These are phyloP conservation scores for Paramecium tetraurelia DNA, from an alignment of 73 alveolate genomes.

Conservation along the genomic window DNA sequence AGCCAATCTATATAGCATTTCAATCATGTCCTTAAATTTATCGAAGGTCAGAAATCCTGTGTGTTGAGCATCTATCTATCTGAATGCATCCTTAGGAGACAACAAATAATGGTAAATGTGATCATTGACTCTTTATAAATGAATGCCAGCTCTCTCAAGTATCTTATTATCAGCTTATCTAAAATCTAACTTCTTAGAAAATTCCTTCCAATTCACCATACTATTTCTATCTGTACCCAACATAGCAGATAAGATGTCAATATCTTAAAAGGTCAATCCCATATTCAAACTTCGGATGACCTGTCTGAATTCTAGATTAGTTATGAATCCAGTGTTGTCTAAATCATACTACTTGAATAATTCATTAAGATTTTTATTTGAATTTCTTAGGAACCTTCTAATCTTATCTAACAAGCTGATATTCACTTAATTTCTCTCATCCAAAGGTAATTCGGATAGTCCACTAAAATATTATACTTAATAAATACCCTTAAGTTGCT, in stretches of 20 bases:
- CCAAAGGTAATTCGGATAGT: slow-evolving; percentile 1
- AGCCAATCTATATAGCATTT: slow-evolving; percentile 73
- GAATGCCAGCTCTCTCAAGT: slow-evolving; percentile 71
- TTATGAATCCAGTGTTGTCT: slow-evolving; percentile 75
- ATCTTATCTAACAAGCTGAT: slow-evolving; percentile 54
- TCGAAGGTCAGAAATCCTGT: slow-evolving; percentile 71
- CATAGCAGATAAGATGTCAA: slow-evolving; percentile 69
- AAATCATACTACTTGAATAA: slow-evolving; percentile 71
- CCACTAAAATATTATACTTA: background rate
- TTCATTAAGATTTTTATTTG: slow-evolving; percentile 57
- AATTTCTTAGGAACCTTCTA: slow-evolving; percentile 66
- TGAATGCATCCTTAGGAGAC: slow-evolving; percentile 89
- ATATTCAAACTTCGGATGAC: slow-evolving; percentile 78
- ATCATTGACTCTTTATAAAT: slow-evolving; percentile 77
- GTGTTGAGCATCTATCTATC: slow-evolving; percentile 69
- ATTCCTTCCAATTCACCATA: slow-evolving; percentile 80
- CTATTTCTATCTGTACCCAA: slow-evolving; percentile 77
- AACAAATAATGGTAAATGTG: slow-evolving; percentile 77
- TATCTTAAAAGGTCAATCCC: slow-evolving; percentile 79
- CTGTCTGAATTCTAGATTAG: slow-evolving; percentile 81
- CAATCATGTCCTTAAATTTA: slow-evolving; percentile 71
- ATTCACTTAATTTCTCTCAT: slow-evolving; percentile 5
- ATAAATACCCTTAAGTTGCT: background rate
- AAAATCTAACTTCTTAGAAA: slow-evolving; percentile 68
- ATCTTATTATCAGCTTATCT: slow-evolving; percentile 70